A percentile compares a stretch with the other conserved stretches of the same genome.
phyloP scores from a whole-genome alignment of 768 basidiomycete genomes.

The Termitomyces sp. region DNA sequence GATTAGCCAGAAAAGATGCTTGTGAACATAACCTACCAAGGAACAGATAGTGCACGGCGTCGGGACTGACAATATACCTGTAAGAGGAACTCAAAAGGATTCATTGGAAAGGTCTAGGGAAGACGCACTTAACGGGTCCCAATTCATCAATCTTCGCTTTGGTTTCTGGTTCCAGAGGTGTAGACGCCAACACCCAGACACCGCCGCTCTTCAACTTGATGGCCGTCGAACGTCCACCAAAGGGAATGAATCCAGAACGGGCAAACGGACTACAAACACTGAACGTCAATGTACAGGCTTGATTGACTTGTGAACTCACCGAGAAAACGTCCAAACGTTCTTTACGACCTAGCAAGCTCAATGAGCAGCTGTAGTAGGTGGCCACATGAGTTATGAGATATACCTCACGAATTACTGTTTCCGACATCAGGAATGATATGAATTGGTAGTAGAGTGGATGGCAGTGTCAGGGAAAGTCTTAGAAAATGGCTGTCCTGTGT shows the following conservation, averaged over 20 bases:
- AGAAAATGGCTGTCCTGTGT: neutral
- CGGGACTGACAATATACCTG: constrained; percentile 55
- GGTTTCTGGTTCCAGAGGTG: constrained; percentile 60
- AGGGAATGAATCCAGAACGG: constrained; percentile 58
- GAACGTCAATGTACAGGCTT: neutral
- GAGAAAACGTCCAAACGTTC: constrained; percentile 59
- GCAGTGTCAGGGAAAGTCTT: neutral
- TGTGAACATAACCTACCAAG: constrained; percentile 31
- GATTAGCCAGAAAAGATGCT: neutral
- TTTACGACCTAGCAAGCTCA: constrained; percentile 31
- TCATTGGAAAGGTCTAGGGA: neutral
- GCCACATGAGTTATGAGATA: neutral
- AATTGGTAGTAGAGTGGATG: no score
- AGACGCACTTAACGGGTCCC: constrained; percentile 59
- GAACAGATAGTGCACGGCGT: constrained; percentile 53
- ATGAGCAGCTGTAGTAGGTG: neutral
- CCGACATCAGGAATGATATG: constrained; percentile 20
- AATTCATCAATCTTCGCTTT: constrained; percentile 55
- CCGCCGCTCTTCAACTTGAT: constrained; percentile 58
- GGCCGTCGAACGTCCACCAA: constrained; percentile 79
- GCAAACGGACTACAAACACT: constrained; percentile 47
- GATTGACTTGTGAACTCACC: constrained; percentile 26
- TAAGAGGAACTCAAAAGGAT: neutral
- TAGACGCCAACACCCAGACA: constrained; percentile 77
- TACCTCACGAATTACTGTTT: constrained; percentile 38